Conservation (phyloP, 2,329 filamentous ascomycete genomes). For the Purpureocillium lavendulum region DNA sequence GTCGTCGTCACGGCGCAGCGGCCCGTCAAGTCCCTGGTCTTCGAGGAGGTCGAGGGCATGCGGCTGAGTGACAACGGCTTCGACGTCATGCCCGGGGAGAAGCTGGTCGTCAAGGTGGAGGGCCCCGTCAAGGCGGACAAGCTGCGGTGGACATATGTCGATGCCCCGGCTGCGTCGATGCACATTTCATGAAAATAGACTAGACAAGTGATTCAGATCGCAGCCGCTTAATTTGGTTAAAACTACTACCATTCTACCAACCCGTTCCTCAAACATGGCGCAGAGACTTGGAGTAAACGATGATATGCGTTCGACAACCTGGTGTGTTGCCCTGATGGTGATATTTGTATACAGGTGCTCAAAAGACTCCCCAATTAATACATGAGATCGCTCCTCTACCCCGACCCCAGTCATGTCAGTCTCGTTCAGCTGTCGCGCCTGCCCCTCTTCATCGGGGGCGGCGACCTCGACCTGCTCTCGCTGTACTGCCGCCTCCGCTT, state of each 20-base stretch:
- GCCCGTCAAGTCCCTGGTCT: constrained; percentile 49
- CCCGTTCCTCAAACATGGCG: no score
- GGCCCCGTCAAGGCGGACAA: constrained; percentile 1
- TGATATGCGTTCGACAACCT: no score
- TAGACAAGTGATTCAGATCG: no score
- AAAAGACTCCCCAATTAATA: no score
- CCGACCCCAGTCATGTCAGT: no score
- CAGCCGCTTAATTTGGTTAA: no score
- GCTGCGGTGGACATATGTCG: constrained; percentile 10
- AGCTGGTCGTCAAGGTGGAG: constrained; percentile 11
- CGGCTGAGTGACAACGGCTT: constrained; percentile 48
- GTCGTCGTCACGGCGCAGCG: constrained; percentile 24
- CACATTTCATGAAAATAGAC: neutral
- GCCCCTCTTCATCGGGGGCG: constrained; percentile 22
- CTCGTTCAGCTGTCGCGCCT: constrained; percentile 15
- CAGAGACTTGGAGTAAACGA: no score
- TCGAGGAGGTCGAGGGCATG: constrained; percentile 38
- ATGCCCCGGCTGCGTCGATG: constrained; percentile 7
- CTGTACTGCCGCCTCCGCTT: constrained; percentile 22
- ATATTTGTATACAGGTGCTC: no score
- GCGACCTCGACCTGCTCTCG: constrained; percentile 21
- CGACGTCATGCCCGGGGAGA: constrained; percentile 44
- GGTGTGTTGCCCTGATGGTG: no score
- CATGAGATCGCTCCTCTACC: no score
- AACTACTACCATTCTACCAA: no score